A percentile compares a stretch with the other conserved stretches of the same genome.
Conservation (phyloP, 1,284 basidiomycete genomes). For the Schizopora paradoxa region DNA sequence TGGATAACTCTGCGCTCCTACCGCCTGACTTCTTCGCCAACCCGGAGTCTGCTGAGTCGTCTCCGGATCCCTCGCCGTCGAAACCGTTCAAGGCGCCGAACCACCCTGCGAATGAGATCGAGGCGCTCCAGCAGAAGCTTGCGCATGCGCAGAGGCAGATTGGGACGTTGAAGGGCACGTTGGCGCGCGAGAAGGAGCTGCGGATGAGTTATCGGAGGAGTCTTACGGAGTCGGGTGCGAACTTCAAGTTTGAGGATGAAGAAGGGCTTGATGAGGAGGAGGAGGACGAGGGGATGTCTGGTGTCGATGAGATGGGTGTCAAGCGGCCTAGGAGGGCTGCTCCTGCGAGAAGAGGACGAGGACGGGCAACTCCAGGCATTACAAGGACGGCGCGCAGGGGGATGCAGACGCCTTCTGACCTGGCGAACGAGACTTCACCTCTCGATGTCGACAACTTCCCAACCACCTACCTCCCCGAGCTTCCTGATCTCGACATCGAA, state of each 20-base stretch:
- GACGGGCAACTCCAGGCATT: constrained; percentile 33
- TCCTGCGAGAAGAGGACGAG: constrained; percentile 37
- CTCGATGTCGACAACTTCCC: constrained; percentile 44
- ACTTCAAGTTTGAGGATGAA: constrained; percentile 25
- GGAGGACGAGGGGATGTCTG: constrained; percentile 37
- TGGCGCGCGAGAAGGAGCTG: constrained; percentile 76
- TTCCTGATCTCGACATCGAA: constrained; percentile 30
- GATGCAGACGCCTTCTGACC: constrained; percentile 39
- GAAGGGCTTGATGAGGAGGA: constrained; percentile 39
- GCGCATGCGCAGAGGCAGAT: constrained; percentile 82
- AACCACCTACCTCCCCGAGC: constrained; percentile 31
- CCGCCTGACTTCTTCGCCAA: constrained; percentile 49
- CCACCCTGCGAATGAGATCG: constrained; percentile 74
- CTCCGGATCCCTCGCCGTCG: constrained; percentile 63
- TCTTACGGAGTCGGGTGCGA: constrained; percentile 37
- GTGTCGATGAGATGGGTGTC: constrained; percentile 41
- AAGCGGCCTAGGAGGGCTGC: constrained; percentile 32
- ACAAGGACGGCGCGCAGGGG: constrained; percentile 48
- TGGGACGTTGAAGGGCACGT: constrained; percentile 67
- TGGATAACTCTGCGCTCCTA: constrained; percentile 51
- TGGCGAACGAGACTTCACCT: constrained; percentile 44
- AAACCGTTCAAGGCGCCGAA: constrained; percentile 57
- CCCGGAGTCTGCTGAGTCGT: constrained; percentile 54
- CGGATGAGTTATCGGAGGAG: constrained; percentile 59
- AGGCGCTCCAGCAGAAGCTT: constrained; percentile 69